Evolutionary conservation across 1,284 basidiomycete genomes (phyloP).

Genomic region (Flammula alnicola): DNA sequence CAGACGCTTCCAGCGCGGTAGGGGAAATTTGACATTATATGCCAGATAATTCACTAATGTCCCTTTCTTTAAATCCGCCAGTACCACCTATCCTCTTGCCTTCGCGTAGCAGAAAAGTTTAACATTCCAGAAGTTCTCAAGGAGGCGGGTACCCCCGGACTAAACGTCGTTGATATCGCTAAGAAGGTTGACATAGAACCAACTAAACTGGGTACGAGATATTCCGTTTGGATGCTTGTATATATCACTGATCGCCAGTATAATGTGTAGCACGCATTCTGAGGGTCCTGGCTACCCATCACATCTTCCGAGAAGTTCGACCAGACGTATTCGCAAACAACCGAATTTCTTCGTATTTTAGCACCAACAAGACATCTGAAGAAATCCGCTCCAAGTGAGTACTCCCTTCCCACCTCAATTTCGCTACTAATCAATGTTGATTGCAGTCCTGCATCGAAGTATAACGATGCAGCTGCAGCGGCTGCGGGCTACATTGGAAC

Average conservation of each 20-base stretch:
- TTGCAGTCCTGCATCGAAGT: slow-evolving; percentile 5
- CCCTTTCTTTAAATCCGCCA: not conserved
- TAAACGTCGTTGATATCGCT: slow-evolving; percentile 40
- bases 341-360: slow-evolving; percentile 42
- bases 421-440: not conserved
- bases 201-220: slow-evolving; percentile 36
- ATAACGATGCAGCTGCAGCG: slow-evolving; percentile 3
- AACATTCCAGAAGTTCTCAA: slow-evolving; percentile 10
- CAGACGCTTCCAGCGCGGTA: slow-evolving; percentile 10
- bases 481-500: slow-evolving; percentile 13
- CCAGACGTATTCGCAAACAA: slow-evolving; percentile 49
- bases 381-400: slow-evolving; percentile 17
- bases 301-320: slow-evolving; percentile 44
- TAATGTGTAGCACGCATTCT: slow-evolving; percentile 38
- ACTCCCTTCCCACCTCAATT: not conserved
- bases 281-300: slow-evolving; percentile 42
- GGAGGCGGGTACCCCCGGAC: slow-evolving; percentile 25
- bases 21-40: not conserved
- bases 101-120: slow-evolving; percentile 8
- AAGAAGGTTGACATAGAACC: slow-evolving; percentile 32
- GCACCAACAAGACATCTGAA: slow-evolving; percentile 41
- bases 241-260: not conserved
- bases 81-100: slow-evolving; percentile 8
- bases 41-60: not conserved
- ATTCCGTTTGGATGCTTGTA: not conserved